Conservation (phyloP, 1,284 basidiomycete genomes). For the Puccinia novopanici region DNA sequence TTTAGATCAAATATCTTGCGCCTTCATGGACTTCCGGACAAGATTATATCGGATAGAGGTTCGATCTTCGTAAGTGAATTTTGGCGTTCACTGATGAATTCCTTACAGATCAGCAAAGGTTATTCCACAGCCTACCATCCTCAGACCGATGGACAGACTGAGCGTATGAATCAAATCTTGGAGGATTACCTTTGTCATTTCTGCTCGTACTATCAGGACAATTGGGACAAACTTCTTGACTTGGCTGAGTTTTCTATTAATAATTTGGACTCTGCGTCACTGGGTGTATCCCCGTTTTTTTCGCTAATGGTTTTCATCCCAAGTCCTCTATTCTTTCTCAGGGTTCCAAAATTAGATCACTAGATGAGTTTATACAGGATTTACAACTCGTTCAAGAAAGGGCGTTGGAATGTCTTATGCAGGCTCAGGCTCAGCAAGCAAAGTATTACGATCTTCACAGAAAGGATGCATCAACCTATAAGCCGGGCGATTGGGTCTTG, state of each 20-base stretch:
- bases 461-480: neutral
- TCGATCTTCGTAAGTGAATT: constrained; percentile 18
- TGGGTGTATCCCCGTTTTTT: constrained; percentile 61
- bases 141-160: no score
- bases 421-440: neutral
- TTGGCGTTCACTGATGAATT: neutral
- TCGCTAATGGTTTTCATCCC: constrained; percentile 60
- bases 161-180: constrained; percentile 10
- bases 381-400: constrained; percentile 11
- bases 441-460: neutral
- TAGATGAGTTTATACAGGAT: neutral
- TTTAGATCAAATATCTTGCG: constrained; percentile 3
- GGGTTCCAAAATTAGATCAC: constrained; percentile 9
- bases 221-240: constrained; percentile 55
- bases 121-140: constrained; percentile 26
- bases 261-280: constrained; percentile 54
- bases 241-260: constrained; percentile 57
- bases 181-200: constrained; percentile 53
- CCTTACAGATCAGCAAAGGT: neutral
- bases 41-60: constrained; percentile 24
- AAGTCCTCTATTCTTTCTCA: constrained; percentile 48
- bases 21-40: neutral
- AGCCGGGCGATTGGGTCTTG: constrained; percentile 3
- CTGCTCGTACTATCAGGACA: constrained; percentile 49
- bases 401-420: neutral